Evolutionary conservation across 2,329 filamentous ascomycete genomes (phyloP).

Genomic region (Alternaria viburni): DNA sequence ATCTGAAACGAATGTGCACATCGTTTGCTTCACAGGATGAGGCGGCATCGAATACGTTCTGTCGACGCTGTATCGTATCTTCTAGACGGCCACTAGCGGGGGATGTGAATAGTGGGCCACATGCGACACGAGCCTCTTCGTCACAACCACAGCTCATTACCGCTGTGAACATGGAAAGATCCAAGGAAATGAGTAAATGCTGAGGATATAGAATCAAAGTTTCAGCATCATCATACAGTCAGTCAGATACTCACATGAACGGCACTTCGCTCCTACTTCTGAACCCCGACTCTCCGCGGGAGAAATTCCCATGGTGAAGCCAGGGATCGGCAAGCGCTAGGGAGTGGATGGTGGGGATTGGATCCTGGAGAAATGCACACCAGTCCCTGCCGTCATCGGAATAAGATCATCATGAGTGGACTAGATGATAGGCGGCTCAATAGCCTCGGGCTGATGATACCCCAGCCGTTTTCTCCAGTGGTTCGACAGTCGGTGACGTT

Average conservation of each 20-base stretch:
- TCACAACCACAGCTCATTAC: neutral
- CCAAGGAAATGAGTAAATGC: rapidly evolving
- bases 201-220: neutral
- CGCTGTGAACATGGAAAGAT: rapidly evolving
- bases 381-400: neutral
- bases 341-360: conserved; percentile 16
- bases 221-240: neutral
- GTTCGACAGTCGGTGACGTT: neutral
- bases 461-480: conserved; percentile 6
- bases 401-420: neutral
- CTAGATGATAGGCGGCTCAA: neutral
- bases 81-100: neutral
- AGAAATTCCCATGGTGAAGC: neutral
- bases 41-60: neutral
- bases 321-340: conserved; percentile 22
- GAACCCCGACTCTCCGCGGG: neutral
- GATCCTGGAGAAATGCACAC: neutral
- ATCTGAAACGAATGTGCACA: neutral
- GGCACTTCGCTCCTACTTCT: neutral
- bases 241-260: neutral
- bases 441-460: conserved; percentile 22
- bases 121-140: neutral
- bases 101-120: neutral
- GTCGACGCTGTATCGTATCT: neutral
- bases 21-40: neutral